These are phyloP conservation scores for Cairneyella variabilis DNA, from an alignment of 495 filamentous ascomycete genomes.

Conservation along the genomic window DNA sequence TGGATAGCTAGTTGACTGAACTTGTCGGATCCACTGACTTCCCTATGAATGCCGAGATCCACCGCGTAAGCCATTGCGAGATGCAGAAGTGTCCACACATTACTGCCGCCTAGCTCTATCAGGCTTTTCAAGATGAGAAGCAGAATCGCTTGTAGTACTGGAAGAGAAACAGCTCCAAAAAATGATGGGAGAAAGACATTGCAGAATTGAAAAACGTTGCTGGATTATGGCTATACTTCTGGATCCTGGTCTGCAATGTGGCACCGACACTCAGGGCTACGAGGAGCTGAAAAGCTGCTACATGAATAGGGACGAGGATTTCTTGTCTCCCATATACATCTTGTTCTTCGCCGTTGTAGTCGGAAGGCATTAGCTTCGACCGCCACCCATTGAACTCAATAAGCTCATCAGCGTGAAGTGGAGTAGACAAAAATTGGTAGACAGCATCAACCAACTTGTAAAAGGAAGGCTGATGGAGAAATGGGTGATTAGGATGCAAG, in stretches of 20 bases:
- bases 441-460: neutral
- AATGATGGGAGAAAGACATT: neutral
- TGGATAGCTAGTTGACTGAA: neutral
- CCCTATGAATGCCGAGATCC: slow-evolving; percentile 1
- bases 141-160: neutral
- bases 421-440: neutral
- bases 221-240: neutral
- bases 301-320: neutral
- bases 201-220: neutral
- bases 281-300: neutral
- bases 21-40: neutral
- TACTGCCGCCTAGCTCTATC: neutral
- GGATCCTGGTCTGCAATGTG: neutral
- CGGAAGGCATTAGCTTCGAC: neutral
- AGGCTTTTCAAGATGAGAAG: neutral
- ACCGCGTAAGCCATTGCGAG: neutral
- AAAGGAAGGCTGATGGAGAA: slow-evolving; percentile 1
- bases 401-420: neutral
- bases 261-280: neutral
- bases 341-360: neutral
- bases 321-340: too few relatives aligned
- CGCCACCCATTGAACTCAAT: neutral
- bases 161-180: neutral
- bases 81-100: neutral
- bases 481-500: slow-evolving; percentile 1